Evolutionary conservation across 371 early-diverging fungal genomes (phyloP).

Genomic region (Parasitella parasitica): DNA sequence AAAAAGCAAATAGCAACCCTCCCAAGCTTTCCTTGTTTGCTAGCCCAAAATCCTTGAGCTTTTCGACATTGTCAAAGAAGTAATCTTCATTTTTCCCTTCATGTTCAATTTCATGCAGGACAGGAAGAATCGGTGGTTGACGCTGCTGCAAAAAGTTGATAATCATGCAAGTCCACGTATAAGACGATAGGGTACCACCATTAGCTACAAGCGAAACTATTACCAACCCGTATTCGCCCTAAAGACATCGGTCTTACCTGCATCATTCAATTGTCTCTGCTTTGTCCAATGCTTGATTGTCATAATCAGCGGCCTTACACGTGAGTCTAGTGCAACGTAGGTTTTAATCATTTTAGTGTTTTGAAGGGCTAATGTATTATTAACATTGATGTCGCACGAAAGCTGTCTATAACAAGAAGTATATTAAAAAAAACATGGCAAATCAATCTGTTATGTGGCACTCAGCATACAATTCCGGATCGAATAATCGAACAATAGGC

Average conservation of each 20-base stretch:
- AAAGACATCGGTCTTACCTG: too few species aligned
- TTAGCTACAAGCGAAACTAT: slow-evolving; percentile 52
- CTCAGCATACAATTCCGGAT: slow-evolving; percentile 56
- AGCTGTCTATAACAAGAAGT: slow-evolving; percentile 34
- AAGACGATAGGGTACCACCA: slow-evolving; percentile 91
- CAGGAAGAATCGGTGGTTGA: slow-evolving; percentile 86
- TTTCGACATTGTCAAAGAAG: slow-evolving; percentile 71
- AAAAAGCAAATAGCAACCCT: slow-evolving; percentile 81
- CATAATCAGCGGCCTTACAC: slow-evolving; percentile 76
- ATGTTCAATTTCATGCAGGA: slow-evolving; percentile 46
- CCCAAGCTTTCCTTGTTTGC: slow-evolving; percentile 77
- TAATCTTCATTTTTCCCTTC: slow-evolving; percentile 36
- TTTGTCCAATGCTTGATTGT: slow-evolving; percentile 84
- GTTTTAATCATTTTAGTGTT: slow-evolving; percentile 79
- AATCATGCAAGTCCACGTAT: slow-evolving; percentile 91
- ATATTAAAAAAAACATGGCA: too few species aligned
- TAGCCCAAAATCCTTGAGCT: slow-evolving; percentile 65
- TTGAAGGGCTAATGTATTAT: slow-evolving; percentile 74
- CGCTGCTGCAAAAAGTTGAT: slow-evolving; percentile 89
- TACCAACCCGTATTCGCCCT: too few species aligned
- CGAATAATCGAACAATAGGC: slow-evolving; percentile 64
- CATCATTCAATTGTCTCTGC: slow-evolving; percentile 71
- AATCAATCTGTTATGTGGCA: neutral
- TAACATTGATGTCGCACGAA: slow-evolving; percentile 85
- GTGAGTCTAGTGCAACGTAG: slow-evolving; percentile 77